phyloP scores from a whole-genome alignment of 345 rosid genomes.

The Eucalyptus pauciflora region DNA sequence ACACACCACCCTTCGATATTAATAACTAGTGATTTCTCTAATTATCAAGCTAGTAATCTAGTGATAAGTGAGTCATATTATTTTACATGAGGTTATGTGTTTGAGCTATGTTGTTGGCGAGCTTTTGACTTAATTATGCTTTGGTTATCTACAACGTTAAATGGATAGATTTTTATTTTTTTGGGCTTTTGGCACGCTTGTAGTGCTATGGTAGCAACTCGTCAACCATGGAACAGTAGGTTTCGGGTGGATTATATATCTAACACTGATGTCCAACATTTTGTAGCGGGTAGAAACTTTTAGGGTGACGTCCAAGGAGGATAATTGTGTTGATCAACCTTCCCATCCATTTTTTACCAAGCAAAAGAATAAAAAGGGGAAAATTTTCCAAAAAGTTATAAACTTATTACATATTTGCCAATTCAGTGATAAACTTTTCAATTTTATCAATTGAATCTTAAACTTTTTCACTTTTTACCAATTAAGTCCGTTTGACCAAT shows the following conservation, averaged over 20 bases:
- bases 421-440: no score
- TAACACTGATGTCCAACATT: background rate
- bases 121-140: background rate
- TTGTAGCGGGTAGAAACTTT: background rate
- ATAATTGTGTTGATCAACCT: background rate
- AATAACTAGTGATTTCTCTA: background rate
- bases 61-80: background rate
- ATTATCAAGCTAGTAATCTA: background rate
- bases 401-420: no score
- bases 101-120: background rate
- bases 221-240: background rate
- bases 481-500: no score
- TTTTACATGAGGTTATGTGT: background rate
- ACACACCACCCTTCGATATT: background rate
- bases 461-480: no score
- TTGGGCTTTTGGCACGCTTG: background rate
- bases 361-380: background rate
- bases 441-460: no score
- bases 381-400: background rate
- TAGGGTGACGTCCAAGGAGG: background rate
- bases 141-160: background rate
- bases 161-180: background rate
- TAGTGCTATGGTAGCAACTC: background rate
- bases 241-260: background rate
- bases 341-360: background rate